Conservation (phyloP, 768 basidiomycete species). For the Coprinellus aureogranulatus region DNA sequence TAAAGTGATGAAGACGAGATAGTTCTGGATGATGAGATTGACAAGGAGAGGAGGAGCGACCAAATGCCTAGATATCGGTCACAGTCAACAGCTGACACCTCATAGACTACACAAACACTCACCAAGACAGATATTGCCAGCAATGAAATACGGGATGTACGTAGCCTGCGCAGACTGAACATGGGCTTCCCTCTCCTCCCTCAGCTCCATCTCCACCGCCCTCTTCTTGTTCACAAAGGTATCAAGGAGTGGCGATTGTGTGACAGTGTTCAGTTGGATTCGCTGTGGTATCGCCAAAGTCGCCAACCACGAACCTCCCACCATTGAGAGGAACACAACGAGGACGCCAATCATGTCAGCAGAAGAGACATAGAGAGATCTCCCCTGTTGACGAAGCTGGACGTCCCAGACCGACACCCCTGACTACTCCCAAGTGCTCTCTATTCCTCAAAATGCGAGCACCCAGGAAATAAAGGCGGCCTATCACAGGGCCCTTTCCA, state of each 20-base stretch:
- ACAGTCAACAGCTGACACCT: not conserved
- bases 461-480: conserved; percentile 59
- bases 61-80: not conserved
- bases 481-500: conserved; percentile 66
- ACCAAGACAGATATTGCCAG: conserved; percentile 1
- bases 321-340: not conserved
- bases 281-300: not conserved
- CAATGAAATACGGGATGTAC: conserved; percentile 1
- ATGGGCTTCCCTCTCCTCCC: not conserved
- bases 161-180: not conserved
- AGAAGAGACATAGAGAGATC: not conserved
- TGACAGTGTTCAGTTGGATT: not conserved
- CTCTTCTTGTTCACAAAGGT: not conserved
- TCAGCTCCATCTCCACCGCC: not conserved
- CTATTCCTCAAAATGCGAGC: conserved; percentile 48
- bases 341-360: not conserved
- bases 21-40: conserved; percentile 9
- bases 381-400: too few relatives aligned
- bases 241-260: not conserved
- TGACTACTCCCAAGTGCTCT: conserved; percentile 64
- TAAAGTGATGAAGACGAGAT: conserved; percentile 3
- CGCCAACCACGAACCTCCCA: conserved; percentile 1
- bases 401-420: conserved; percentile 6
- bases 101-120: not conserved
- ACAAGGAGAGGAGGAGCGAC: not conserved